Conservation (phyloP, 108 stramenopile species). For the Fistulifera pelliculosa region DNA sequence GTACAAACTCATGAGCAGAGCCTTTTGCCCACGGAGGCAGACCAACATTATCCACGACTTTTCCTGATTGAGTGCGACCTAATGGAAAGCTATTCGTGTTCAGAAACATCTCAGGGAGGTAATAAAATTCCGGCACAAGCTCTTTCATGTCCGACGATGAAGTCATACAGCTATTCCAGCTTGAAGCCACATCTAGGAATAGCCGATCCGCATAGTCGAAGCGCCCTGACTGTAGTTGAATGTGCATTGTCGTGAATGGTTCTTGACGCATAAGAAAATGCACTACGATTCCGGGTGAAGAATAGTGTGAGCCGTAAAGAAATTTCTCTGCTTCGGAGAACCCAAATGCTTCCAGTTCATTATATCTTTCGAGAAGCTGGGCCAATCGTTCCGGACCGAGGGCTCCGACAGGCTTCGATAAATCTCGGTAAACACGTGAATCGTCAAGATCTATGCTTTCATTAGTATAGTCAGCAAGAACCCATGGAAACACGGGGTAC, state of each 20-base stretch:
- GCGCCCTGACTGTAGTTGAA: slow-evolving; percentile 85
- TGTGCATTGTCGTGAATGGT: slow-evolving; percentile 87
- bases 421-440: slow-evolving; percentile 75
- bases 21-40: slow-evolving; percentile 95
- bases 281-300: slow-evolving; percentile 88
- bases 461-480: slow-evolving; percentile 78
- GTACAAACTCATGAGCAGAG: slow-evolving; percentile 86
- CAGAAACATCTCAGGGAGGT: slow-evolving; percentile 76
- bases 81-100: slow-evolving; percentile 85
- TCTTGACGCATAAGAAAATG: slow-evolving; percentile 65
- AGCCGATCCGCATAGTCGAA: slow-evolving; percentile 96
- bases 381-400: slow-evolving; percentile 65
- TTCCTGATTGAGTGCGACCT: slow-evolving; percentile 74
- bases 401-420: slow-evolving; percentile 92
- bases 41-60: slow-evolving; percentile 72
- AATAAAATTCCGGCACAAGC: slow-evolving; percentile 91
- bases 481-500: slow-evolving; percentile 97
- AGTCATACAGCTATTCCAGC: slow-evolving; percentile 69
- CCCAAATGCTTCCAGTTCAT: slow-evolving; percentile 58
- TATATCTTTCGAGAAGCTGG: slow-evolving; percentile 61
- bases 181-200: slow-evolving; percentile 66
- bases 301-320: slow-evolving; percentile 94
- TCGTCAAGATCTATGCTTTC: slow-evolving; percentile 72
- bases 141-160: slow-evolving; percentile 89
- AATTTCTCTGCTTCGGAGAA: slow-evolving; percentile 73